Base-by-base conservation (phyloP, 2,329 filamentous ascomycete genomes). In the Chaetomium globosum region DNA sequence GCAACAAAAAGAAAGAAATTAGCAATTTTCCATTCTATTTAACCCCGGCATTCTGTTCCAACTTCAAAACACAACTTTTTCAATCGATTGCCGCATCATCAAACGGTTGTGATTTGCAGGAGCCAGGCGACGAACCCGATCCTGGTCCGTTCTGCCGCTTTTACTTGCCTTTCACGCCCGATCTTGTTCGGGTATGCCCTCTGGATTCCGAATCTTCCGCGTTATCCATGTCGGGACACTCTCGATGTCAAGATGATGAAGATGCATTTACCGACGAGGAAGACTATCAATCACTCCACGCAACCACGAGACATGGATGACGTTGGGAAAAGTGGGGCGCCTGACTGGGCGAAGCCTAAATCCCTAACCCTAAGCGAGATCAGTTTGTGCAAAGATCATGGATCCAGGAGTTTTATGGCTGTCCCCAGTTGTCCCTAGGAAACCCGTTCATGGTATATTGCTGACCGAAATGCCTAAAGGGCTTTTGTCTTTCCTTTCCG, bases 111-210 rank as follows among this genome's bases (percentile, higher is more conserved):
- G 39, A 43, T 19, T 19, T 43, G 39, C 16, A 43, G 16, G 39
- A 36, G 5, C 33, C 16, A 19, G 39, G 2, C 19, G 39, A 43
- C 2, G 9, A 36, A 12, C 39, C 19, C 39, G 39, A 43, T 43
- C 39, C 39, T 19, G 16, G 16, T 16, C 4, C 31, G 10, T 8
- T 39, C 26, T 7, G 26, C 5, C n/a, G n/a, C 5, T 16, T 56
- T 6, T 19, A 52, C 58, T 53, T 68, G 67, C 72, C 71, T 67
- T 71, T 74, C 2, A 71, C 70, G 4, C 68, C 72, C 7, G 72
- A 73, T 28, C 69, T 62, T n/a, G 71, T 73, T n/a, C 72, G 59
- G 2, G 59, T 64, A 48, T 74, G 72, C 4, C 71, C 71, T 23
- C 68, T 71, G 13, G 66, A 56, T 10, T 56, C 36, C 3, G 55